Conservation (phyloP, 1,284 basidiomycete genomes). For the Microbotryum scabiosae region DNA sequence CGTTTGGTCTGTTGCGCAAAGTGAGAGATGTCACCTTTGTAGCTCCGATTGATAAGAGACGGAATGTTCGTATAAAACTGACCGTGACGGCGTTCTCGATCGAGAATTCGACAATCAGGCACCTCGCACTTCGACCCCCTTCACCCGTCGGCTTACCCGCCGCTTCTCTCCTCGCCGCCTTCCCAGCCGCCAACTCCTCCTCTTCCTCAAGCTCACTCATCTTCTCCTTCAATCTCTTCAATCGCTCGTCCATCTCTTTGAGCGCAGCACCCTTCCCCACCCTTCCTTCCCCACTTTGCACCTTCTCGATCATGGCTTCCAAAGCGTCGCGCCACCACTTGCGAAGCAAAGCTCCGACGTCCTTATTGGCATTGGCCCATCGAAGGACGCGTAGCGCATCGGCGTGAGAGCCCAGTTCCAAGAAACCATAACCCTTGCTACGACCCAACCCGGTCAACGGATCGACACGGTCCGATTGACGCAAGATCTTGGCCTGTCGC, state of each 20-base stretch:
- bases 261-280: conserved; percentile 22
- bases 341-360: conserved; percentile 56
- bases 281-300: conserved; percentile 30
- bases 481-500: conserved; percentile 78
- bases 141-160: conserved; percentile 27
- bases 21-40: too few species aligned
- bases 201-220: conserved; percentile 48
- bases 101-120: conserved; percentile 81
- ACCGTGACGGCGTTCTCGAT: conserved; percentile 88
- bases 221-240: conserved; percentile 52
- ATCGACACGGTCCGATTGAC: conserved; percentile 78
- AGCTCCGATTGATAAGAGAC: background rate
- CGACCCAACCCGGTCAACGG: conserved; percentile 74
- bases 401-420: conserved; percentile 78
- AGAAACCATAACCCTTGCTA: conserved; percentile 89
- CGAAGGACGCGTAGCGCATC: conserved; percentile 85
- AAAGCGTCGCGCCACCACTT: conserved; percentile 79
- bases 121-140: conserved; percentile 46
- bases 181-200: conserved; percentile 43
- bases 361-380: conserved; percentile 85
- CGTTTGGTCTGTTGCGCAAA: conserved; percentile 18
- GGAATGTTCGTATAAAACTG: conserved; percentile 45
- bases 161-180: conserved; percentile 38
- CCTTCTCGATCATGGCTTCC: conserved; percentile 53
- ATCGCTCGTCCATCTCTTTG: conserved; percentile 63